These are phyloP conservation scores for Cytospora piceae DNA, from an alignment of 2,329 filamentous ascomycete species.

Conservation along the genomic window DNA sequence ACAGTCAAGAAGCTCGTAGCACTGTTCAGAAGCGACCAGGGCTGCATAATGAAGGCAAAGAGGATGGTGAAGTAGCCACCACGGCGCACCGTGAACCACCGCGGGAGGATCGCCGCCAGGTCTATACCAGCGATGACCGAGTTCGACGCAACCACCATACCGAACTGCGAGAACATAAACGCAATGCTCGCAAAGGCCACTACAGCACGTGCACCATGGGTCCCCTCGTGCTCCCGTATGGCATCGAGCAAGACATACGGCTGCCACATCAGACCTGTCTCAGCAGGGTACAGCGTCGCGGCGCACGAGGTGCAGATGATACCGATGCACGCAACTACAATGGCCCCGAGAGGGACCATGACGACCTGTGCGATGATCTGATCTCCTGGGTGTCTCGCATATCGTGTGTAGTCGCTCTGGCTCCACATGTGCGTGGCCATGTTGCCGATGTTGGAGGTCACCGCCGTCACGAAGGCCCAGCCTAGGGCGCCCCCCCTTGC, in stretches of 20 bases:
- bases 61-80: slow-evolving; percentile 44
- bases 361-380: slow-evolving; percentile 43
- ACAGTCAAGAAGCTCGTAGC: slow-evolving; percentile 44
- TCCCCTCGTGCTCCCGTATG: background rate
- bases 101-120: slow-evolving; percentile 43
- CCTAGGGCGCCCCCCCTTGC: slow-evolving; percentile 38
- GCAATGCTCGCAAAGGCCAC: slow-evolving; percentile 45
- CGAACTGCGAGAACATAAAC: slow-evolving; percentile 43
- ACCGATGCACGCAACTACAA: slow-evolving; percentile 43
- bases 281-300: slow-evolving; percentile 41
- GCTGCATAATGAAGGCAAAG: slow-evolving; percentile 43
- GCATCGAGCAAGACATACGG: background rate
- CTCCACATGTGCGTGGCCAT: slow-evolving; percentile 46
- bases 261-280: slow-evolving; percentile 37
- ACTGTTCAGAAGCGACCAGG: slow-evolving; percentile 44
- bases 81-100: slow-evolving; percentile 44
- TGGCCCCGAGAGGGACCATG: slow-evolving; percentile 43
- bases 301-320: slow-evolving; percentile 47
- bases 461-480: slow-evolving; percentile 43
- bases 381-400: slow-evolving; percentile 39
- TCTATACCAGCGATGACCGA: slow-evolving; percentile 46
- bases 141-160: slow-evolving; percentile 44
- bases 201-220: slow-evolving; percentile 40
- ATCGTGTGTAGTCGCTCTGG: slow-evolving; percentile 45
- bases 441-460: slow-evolving; percentile 43